phyloP scores from a whole-genome alignment of 2,329 filamentous ascomycete genomes.

The Colletotrichum chrysophilum region DNA sequence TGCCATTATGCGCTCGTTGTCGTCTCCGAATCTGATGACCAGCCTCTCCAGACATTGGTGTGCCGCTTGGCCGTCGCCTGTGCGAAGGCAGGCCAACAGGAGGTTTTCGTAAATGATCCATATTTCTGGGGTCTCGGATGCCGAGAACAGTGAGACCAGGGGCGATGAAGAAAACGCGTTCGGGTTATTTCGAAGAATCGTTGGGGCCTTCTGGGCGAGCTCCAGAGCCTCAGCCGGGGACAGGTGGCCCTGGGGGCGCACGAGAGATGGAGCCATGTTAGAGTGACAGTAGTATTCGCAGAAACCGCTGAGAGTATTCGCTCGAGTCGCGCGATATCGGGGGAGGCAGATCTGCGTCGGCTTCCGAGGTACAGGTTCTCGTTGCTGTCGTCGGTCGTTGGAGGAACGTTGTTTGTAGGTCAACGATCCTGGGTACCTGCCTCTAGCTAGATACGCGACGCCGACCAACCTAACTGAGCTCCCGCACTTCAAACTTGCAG shows the following conservation, averaged over 20 bases:
- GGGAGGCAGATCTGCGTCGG: neutral
- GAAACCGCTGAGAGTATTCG: neutral
- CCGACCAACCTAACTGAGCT: neutral
- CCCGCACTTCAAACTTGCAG: neutral
- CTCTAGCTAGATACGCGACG: neutral
- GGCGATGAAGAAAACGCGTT: slow-evolving; percentile 61
- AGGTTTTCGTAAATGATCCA: slow-evolving; percentile 91
- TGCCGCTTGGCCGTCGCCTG: slow-evolving; percentile 81
- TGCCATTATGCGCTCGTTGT: slow-evolving; percentile 87
- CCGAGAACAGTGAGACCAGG: slow-evolving; percentile 56
- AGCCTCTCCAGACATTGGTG: slow-evolving; percentile 77
- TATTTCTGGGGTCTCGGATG: slow-evolving; percentile 75
- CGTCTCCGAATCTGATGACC: slow-evolving; percentile 77
- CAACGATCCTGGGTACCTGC: neutral
- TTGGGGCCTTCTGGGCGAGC: slow-evolving; percentile 66
- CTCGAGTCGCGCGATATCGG: neutral
- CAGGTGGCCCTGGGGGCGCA: slow-evolving; percentile 62
- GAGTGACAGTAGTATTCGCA: neutral
- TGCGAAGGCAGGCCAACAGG: slow-evolving; percentile 81
- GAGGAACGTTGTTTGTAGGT: neutral
- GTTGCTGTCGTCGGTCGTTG: neutral
- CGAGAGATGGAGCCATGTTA: slow-evolving; percentile 56
- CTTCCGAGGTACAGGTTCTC: neutral
- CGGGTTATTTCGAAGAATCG: slow-evolving; percentile 58
- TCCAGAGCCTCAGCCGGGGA: slow-evolving; percentile 60